Conservation (phyloP, 2,329 filamentous ascomycete species). For the Colletotrichum neosansevieriae region DNA sequence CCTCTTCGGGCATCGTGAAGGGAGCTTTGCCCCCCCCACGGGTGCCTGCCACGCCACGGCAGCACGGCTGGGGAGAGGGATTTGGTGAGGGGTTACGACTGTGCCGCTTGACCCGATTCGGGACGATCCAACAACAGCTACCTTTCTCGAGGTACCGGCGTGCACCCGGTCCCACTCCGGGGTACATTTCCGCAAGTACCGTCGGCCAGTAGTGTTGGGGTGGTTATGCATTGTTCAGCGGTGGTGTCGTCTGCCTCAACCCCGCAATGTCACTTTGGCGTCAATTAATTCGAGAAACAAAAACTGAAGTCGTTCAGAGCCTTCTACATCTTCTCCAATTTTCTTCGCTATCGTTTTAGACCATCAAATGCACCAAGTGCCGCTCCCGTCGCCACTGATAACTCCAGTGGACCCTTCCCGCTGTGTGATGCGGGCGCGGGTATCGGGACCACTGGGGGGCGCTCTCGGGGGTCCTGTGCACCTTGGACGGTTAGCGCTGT, state of each 20-base stretch:
- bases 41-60: not conserved
- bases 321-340: too few relatives aligned
- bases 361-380: too few relatives aligned
- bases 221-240: too few relatives aligned
- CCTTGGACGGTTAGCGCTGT: slow-evolving; percentile 31
- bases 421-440: slow-evolving; percentile 25
- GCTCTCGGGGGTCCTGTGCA: slow-evolving; percentile 11
- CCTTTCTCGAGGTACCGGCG: slow-evolving; percentile 18
- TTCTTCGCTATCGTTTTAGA: too few relatives aligned
- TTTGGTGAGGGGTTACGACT: not conserved
- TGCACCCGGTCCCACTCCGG: slow-evolving; percentile 14
- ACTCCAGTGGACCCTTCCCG: not conserved
- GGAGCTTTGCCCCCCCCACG: not conserved
- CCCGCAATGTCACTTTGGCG: not conserved
- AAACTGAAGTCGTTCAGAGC: too few relatives aligned
- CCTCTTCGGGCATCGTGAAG: not conserved
- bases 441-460: slow-evolving; percentile 37
- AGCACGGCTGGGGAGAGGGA: not conserved
- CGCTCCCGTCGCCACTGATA: too few relatives aligned
- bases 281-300: too few relatives aligned
- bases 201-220: not conserved
- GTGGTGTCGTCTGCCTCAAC: not conserved
- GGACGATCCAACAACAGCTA: not conserved
- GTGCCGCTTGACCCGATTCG: slow-evolving; percentile 27
- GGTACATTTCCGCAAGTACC: slow-evolving; percentile 16